A percentile compares a stretch with the other conserved stretches of the same genome.
Conservation (phyloP, 1,139 yeast genomes). For the Torulaspora pretoriensis region DNA sequence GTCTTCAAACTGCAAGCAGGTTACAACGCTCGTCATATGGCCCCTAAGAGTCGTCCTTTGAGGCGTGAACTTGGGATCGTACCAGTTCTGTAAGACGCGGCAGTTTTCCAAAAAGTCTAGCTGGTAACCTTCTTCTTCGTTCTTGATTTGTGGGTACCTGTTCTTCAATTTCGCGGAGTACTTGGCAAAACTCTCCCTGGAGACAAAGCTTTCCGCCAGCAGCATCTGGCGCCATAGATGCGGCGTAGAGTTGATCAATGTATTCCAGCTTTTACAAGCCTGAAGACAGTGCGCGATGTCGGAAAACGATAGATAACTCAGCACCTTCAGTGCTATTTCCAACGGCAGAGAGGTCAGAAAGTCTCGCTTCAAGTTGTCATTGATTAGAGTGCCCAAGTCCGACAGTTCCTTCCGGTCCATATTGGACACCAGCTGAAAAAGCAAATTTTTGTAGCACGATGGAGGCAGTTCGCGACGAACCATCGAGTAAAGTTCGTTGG, state of each 20-base stretch:
- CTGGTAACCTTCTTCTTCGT: slow-evolving; percentile 33
- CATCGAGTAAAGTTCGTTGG: slow-evolving; percentile 16
- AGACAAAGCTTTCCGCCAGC: slow-evolving; percentile 50
- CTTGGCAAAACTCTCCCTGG: slow-evolving; percentile 29
- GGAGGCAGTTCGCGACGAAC: slow-evolving; percentile 20
- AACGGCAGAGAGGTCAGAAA: slow-evolving; percentile 65
- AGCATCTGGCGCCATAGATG: slow-evolving; percentile 57
- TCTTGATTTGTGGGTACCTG: slow-evolving; percentile 21
- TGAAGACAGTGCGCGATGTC: slow-evolving; percentile 59
- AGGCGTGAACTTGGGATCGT: slow-evolving; percentile 68
- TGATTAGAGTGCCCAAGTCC: slow-evolving; percentile 56
- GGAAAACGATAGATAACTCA: slow-evolving; percentile 59
- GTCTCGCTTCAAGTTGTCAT: slow-evolving; percentile 66
- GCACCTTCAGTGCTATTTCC: slow-evolving; percentile 69
- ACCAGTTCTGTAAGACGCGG: slow-evolving; percentile 75
- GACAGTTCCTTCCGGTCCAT: slow-evolving; percentile 68
- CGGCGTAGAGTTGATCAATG: slow-evolving; percentile 54
- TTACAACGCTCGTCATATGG: slow-evolving; percentile 77
- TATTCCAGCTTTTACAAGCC: slow-evolving; percentile 70
- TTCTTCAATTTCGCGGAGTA: slow-evolving; percentile 16
- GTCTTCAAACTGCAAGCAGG: slow-evolving; percentile 90
- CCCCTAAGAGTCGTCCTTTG: slow-evolving; percentile 66
- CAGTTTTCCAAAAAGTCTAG: slow-evolving; percentile 45
- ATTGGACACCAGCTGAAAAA: slow-evolving; percentile 61
- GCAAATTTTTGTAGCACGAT: slow-evolving; percentile 34